Conservation (phyloP, 2,329 filamentous ascomycete species). For the Pleomassaria siparia region DNA sequence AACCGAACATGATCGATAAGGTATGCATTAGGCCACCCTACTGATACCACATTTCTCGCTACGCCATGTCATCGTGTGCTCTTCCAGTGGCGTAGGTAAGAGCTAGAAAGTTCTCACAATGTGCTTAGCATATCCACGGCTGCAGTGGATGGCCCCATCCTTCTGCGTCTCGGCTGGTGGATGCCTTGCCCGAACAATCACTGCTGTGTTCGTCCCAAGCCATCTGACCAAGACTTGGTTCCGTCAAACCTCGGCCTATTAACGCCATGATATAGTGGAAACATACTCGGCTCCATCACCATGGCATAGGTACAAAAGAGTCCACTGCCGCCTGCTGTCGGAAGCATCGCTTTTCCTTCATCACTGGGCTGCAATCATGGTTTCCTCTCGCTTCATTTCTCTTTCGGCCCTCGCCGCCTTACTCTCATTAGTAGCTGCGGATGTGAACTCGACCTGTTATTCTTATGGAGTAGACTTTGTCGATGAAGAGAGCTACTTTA, state of each 20-base stretch:
- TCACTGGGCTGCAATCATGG: constrained; percentile 18
- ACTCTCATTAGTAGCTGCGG: constrained; percentile 24
- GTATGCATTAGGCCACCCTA: background rate
- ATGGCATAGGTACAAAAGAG: constrained; percentile 16
- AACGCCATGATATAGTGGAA: constrained; percentile 6
- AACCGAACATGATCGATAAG: background rate
- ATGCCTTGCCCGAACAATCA: constrained; percentile 14
- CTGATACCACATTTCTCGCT: constrained; percentile 6
- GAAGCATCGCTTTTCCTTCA: background rate
- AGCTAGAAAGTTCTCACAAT: constrained; percentile 10
- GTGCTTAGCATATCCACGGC: constrained; percentile 18
- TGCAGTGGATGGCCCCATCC: constrained; percentile 15
- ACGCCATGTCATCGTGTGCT: constrained; percentile 3
- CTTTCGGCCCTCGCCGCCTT: constrained; percentile 26
- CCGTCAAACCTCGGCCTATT: constrained; percentile 10
- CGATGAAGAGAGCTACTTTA: constrained; percentile 48
- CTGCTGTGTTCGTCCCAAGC: constrained; percentile 19
- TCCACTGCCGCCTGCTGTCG: background rate
- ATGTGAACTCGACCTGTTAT: constrained; percentile 33
- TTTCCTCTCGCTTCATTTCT: constrained; percentile 25
- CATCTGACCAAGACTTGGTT: constrained; percentile 15
- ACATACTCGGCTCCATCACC: constrained; percentile 7
- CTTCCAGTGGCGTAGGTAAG: constrained; percentile 15
- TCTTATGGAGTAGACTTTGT: constrained; percentile 48
- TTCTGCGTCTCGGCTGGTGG: constrained; percentile 20